Evolutionary conservation across 352 stramenopile genomes (phyloP), one percentile per base, ranked within the genome.

Genomic region (Phytophthora melonis): DNA sequence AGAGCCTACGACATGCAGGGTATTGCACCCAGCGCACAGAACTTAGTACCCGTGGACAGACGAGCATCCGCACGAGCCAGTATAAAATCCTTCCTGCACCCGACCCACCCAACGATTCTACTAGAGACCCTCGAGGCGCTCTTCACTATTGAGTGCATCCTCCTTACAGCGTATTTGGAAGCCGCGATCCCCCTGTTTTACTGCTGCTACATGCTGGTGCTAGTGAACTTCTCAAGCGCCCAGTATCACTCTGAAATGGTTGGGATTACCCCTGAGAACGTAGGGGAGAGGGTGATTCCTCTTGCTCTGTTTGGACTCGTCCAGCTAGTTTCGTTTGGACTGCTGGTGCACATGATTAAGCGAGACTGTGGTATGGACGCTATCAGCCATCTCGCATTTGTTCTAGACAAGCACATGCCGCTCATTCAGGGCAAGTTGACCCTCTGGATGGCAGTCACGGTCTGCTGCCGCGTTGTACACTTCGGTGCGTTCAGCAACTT

Each of bases 91-190:
- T 3, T n/a, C 9, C 47, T 18, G 8, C 47, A 53, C 2, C 45
- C n/a, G 45, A 27, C 45, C 23, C 45, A 53, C n/a, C 47, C 47
- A n/a, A 47, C n/a, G 7, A 39, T 64, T 18, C 54, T 63, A 18
- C 25, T 27, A 19, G 54, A 70, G 41, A 27, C 54, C 2, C 54
- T 70, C 14, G 39, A 74, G 19, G 18, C 65, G 3, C 21, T 70
- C n/a, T 83, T 74, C 57, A 68, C 70, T 9, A 65, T 59, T 16
- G 74, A 84, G 58, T 84, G 71, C 52, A 41, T 77, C 36, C 39
- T 74, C 10, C 65, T 84, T 0, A 39, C 71, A n/a, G 77, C 78
- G 55, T 84, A 80, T 50, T 58, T 72, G n/a, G 74, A 84, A 39
- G 66, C 69, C 10, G 58, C 77, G 23, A 71, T 84, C 27, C 71